Evolutionary conservation across 805 yeast species (phyloP).

Genomic region (Candida chilensis): DNA sequence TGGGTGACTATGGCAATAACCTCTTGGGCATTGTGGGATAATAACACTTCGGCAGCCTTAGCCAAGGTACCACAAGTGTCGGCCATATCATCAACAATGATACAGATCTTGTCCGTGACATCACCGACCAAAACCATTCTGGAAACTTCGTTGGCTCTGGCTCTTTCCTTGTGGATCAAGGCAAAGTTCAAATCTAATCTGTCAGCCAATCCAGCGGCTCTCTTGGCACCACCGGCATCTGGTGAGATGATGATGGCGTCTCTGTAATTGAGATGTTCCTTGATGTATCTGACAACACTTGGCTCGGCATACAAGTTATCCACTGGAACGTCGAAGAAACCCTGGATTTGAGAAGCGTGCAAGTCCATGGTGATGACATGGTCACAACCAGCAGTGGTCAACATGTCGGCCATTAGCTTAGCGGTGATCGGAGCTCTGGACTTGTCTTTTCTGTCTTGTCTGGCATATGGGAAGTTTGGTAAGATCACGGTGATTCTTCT

Average conservation of each 20-base stretch:
- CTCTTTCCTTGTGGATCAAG: constrained; percentile 77
- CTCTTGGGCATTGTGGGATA: constrained; percentile 59
- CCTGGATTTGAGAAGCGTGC: constrained; percentile 87
- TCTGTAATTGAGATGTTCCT: constrained; percentile 45
- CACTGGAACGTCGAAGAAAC: constrained; percentile 76
- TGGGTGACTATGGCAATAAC: constrained; percentile 82
- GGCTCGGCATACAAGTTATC: constrained; percentile 84
- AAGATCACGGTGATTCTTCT: constrained; percentile 76
- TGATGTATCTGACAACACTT: constrained; percentile 65
- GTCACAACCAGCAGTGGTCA: constrained; percentile 78
- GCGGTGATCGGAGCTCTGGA: constrained; percentile 83
- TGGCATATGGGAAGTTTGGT: constrained; percentile 82
- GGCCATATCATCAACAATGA: constrained; percentile 84
- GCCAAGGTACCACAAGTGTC: constrained; percentile 84
- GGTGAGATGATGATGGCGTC: constrained; percentile 77
- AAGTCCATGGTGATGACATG: constrained; percentile 84
- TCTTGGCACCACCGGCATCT: constrained; percentile 86
- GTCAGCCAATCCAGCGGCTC: constrained; percentile 83
- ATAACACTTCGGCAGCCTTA: constrained; percentile 70
- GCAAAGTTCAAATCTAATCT: constrained; percentile 74
- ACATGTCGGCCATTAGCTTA: constrained; percentile 73
- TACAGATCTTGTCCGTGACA: constrained; percentile 65
- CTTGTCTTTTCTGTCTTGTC: constrained; percentile 83
- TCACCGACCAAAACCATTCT: constrained; percentile 84
- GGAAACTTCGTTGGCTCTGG: constrained; percentile 74